Conservation (phyloP, 2,329 filamentous ascomycete species). For the Penicillium verrucosum region DNA sequence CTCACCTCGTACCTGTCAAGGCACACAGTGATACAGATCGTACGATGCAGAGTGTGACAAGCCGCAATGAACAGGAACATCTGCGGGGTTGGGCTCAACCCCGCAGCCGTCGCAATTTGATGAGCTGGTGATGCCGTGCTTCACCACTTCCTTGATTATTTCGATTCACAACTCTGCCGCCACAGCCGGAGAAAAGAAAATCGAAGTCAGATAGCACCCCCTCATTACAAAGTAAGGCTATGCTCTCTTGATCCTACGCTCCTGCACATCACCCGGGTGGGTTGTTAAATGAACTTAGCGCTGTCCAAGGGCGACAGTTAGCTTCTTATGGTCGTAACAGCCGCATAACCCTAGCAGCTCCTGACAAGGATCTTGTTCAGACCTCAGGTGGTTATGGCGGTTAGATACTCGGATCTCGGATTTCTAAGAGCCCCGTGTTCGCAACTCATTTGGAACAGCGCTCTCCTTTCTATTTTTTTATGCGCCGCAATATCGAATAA, state of each 20-base stretch:
- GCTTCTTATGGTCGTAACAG: not conserved
- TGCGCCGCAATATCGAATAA: not conserved
- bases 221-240: not conserved
- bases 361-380: constrained; percentile 1
- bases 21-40: not conserved
- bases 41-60: not conserved
- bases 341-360: not conserved
- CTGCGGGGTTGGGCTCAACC: constrained; percentile 18
- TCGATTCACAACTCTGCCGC: constrained; percentile 4
- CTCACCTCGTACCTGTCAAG: not conserved
- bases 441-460: not conserved
- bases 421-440: not conserved
- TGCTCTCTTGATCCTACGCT: not conserved
- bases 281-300: not conserved
- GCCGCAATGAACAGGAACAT: constrained; percentile 8
- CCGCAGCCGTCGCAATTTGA: constrained; percentile 17
- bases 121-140: constrained; percentile 22
- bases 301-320: not conserved
- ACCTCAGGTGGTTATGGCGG: not conserved
- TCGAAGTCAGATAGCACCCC: not conserved
- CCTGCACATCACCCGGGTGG: constrained; percentile 2
- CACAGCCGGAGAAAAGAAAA: constrained; percentile 8
- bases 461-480: not conserved
- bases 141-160: constrained; percentile 18
- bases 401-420: not conserved